Evolutionary conservation across 2,329 filamentous ascomycete genomes (phyloP).

Genomic region (Aspergillus melleus): DNA sequence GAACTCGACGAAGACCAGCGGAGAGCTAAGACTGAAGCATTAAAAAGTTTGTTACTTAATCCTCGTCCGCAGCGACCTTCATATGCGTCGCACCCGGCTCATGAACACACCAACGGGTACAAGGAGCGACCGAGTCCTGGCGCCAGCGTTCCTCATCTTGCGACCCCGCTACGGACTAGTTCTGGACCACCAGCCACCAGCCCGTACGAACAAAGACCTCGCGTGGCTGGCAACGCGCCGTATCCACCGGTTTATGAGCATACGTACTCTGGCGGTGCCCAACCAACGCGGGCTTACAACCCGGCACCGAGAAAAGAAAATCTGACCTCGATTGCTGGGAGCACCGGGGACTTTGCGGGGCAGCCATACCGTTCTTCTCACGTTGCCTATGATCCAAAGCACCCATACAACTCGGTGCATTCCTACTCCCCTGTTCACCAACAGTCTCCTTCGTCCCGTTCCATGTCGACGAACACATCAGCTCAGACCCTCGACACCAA

Average conservation of each 20-base stretch:
- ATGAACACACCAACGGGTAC: constrained; percentile 19
- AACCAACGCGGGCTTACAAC: constrained; percentile 27
- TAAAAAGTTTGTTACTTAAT: constrained; percentile 49
- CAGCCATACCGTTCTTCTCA: constrained; percentile 23
- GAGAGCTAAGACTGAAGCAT: constrained; percentile 44
- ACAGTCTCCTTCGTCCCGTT: constrained; percentile 24
- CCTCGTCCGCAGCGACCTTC: constrained; percentile 39
- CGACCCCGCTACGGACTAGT: constrained; percentile 31
- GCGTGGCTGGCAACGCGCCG: constrained; percentile 16
- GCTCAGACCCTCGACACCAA: constrained; percentile 40
- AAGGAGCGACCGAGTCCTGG: constrained; percentile 18
- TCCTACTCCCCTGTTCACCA: constrained; percentile 24
- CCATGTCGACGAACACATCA: constrained; percentile 22
- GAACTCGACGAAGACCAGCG: constrained; percentile 41
- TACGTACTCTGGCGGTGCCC: constrained; percentile 22
- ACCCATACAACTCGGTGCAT: constrained; percentile 10
- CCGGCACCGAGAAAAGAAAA: constrained; percentile 36
- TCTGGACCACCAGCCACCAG: constrained; percentile 35
- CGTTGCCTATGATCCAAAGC: constrained; percentile 21
- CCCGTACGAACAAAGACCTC: constrained; percentile 18
- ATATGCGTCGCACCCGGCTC: constrained; percentile 30
- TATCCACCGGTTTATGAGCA: constrained; percentile 23
- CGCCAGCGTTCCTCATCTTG: constrained; percentile 29
- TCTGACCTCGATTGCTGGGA: constrained; percentile 22
- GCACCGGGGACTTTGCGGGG: constrained; percentile 8